Percentiles rank a stretch among this genome's conserved stretches.
phyloP scores from a whole-genome alignment of 164 flowering plant genomes.

The Berberis thunbergii region DNA sequence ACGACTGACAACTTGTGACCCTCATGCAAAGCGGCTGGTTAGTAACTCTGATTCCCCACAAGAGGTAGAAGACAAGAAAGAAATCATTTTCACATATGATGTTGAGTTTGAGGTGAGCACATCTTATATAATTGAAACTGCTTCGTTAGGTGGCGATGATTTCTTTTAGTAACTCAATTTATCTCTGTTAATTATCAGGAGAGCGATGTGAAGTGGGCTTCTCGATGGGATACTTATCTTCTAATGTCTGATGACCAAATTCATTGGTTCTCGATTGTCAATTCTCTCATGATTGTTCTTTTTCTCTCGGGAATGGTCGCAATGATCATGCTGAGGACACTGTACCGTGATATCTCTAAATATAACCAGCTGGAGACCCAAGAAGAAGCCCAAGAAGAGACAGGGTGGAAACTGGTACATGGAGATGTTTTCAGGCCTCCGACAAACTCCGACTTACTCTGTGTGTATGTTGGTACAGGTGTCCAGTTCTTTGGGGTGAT shows the following conservation, averaged over 20 bases:
- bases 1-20: slow-evolving; percentile 77
- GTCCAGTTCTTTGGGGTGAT: slow-evolving; percentile 88
- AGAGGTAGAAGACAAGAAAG: slow-evolving; percentile 71
- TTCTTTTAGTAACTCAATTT: neutral
- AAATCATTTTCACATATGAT: slow-evolving; percentile 87
- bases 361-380: slow-evolving; percentile 88
- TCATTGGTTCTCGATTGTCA: slow-evolving; percentile 87
- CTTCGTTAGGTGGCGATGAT: neutral
- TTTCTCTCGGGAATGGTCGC: slow-evolving; percentile 94
- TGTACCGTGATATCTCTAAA: slow-evolving; percentile 82
- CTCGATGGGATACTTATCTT: slow-evolving; percentile 88
- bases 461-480: slow-evolving; percentile 87
- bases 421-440: slow-evolving; percentile 95
- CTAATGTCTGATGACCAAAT: slow-evolving; percentile 80
- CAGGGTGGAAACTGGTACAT: slow-evolving; percentile 90
- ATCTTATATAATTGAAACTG: neutral
- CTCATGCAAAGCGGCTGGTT: slow-evolving; percentile 64
- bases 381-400: slow-evolving; percentile 94
- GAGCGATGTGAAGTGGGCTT: slow-evolving; percentile 83
- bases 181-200: slow-evolving; percentile 23
- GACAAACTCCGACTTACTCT: slow-evolving; percentile 57
- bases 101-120: slow-evolving; percentile 63
- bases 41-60: slow-evolving; percentile 71
- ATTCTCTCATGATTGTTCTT: slow-evolving; percentile 83
- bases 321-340: slow-evolving; percentile 82